Evolutionary conservation across 164 flowering plant species (phyloP).

Genomic region (Magnolia officinalis): DNA sequence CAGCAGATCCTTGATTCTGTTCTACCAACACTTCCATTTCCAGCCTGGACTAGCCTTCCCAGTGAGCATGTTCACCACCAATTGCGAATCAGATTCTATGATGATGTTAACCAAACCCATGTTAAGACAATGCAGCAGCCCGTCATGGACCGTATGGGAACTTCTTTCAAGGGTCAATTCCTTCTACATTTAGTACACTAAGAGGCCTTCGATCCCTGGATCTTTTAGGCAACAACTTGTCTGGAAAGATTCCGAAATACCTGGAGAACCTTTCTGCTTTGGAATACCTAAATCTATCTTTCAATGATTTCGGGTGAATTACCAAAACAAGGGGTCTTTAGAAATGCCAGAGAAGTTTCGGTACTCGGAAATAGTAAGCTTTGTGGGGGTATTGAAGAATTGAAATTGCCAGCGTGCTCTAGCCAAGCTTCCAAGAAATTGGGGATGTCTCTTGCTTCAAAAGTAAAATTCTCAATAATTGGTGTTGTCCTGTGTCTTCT

Average conservation of each 20-base stretch:
- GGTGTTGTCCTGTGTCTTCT: neutral
- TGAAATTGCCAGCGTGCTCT: slow-evolving; percentile 27
- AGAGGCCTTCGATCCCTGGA: too few species aligned
- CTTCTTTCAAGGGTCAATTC: neutral
- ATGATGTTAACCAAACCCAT: too few species aligned
- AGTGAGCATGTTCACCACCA: too few species aligned
- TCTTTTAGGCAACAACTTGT: too few species aligned
- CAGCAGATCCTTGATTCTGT: too few species aligned
- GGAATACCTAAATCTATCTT: neutral
- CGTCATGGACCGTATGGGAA: too few species aligned
- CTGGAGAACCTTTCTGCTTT: neutral
- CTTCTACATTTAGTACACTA: too few species aligned
- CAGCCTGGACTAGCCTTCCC: too few species aligned
- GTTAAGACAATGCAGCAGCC: too few species aligned
- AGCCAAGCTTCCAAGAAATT: neutral
- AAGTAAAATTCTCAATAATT: neutral
- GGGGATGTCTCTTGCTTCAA: neutral
- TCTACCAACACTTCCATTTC: too few species aligned
- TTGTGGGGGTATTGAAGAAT: slow-evolving; percentile 11
- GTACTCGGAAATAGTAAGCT: neutral
- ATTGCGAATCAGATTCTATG: too few species aligned
- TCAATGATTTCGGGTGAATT: neutral
- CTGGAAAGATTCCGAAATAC: too few species aligned
- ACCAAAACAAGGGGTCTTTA: neutral
- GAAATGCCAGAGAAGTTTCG: neutral